Evolutionary conservation across 2,329 filamentous ascomycete genomes (phyloP).

Genomic region (Fusarium udum): DNA sequence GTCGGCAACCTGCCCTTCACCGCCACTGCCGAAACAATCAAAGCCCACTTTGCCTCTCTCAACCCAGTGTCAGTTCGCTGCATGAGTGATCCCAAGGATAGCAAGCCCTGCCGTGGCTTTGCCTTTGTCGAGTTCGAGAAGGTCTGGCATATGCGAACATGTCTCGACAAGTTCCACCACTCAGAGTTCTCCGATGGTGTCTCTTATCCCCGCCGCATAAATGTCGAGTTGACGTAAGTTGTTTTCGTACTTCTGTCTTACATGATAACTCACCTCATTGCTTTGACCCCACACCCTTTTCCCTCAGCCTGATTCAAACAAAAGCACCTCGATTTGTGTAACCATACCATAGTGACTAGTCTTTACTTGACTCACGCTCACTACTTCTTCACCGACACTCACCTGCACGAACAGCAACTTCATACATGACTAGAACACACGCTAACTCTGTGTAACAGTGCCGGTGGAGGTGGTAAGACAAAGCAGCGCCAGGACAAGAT

Average conservation of each 20-base stretch:
- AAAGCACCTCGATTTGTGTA: constrained; percentile 5
- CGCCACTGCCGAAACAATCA: constrained; percentile 75
- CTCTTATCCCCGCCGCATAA: constrained; percentile 76
- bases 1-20: constrained; percentile 86
- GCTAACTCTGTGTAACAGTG: constrained; percentile 59
- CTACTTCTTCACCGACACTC: constrained; percentile 6
- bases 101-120: constrained; percentile 74
- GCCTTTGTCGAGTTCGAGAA: constrained; percentile 90
- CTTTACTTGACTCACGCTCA: constrained; percentile 7
- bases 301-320: constrained; percentile 1
- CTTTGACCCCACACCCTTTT: not conserved
- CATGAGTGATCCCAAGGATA: constrained; percentile 71
- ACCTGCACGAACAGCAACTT: constrained; percentile 7
- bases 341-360: not conserved
- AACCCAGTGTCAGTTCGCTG: constrained; percentile 64
- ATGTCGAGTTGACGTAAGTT: constrained; percentile 87
- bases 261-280: not conserved
- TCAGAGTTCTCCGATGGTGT: constrained; percentile 72
- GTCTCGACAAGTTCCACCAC: constrained; percentile 90
- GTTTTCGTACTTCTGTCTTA: constrained; percentile 3
- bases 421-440: not conserved
- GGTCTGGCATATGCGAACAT: constrained; percentile 92
- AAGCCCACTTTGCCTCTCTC: constrained; percentile 81
- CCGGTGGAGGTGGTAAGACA: constrained; percentile 85
- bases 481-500: constrained; percentile 79